Evolutionary conservation across 768 basidiomycete genomes (phyloP).

Genomic region (Asterophora lycoperdoides): DNA sequence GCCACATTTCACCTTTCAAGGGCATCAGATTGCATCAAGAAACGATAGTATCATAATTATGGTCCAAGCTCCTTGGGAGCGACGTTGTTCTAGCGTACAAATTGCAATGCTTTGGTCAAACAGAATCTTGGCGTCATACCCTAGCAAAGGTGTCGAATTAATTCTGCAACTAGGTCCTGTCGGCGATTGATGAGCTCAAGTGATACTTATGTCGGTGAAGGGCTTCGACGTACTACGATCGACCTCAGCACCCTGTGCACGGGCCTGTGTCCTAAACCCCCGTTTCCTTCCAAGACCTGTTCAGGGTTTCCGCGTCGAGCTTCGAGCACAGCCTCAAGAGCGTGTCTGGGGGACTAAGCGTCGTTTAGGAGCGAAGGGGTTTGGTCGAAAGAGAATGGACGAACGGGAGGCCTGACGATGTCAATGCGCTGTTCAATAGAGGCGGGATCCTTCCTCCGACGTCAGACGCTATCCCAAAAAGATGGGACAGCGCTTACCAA

Average conservation of each 20-base stretch:
- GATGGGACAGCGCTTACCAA: neutral
- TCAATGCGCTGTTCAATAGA: slow-evolving; percentile 1
- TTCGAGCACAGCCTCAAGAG: slow-evolving; percentile 1
- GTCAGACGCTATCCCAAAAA: neutral
- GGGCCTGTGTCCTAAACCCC: neutral
- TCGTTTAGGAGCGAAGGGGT: neutral
- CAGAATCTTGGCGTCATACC: neutral
- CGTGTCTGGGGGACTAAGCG: slow-evolving; percentile 1
- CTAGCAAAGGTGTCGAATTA: neutral
- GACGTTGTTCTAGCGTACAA: neutral
- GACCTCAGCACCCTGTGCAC: neutral
- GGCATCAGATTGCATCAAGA: neutral
- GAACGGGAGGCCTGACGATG: slow-evolving; percentile 1
- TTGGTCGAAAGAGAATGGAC: neutral
- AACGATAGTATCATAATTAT: neutral
- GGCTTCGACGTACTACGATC: neutral
- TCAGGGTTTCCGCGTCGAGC: neutral
- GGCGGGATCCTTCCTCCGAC: slow-evolving; percentile 1
- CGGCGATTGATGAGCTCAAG: neutral
- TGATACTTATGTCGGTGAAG: neutral
- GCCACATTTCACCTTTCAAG: neutral
- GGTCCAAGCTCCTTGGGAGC: neutral
- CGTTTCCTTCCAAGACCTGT: neutral
- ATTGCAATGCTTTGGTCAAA: neutral
- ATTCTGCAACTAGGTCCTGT: neutral